Conservation (phyloP, 306 rosid species). For the Urtica urens region DNA sequence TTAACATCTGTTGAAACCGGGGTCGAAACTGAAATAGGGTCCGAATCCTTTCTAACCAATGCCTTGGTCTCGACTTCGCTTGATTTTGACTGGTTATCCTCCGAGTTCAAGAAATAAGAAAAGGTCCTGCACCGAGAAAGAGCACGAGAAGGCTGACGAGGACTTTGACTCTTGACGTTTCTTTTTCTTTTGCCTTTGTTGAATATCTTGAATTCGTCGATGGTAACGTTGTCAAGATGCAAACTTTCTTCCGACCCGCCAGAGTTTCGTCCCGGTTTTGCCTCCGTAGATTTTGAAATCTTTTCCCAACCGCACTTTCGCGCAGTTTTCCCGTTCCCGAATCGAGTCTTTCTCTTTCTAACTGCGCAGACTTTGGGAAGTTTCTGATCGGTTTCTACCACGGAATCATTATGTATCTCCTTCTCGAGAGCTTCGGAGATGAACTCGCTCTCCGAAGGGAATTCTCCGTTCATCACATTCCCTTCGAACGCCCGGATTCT, state of each 20-base stretch:
- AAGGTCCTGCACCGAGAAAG: constrained; percentile 36
- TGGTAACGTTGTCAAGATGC: constrained; percentile 5
- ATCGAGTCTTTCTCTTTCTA: constrained; percentile 21
- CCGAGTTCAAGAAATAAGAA: constrained; percentile 18
- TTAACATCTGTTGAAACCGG: constrained; percentile 21
- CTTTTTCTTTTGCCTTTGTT: constrained; percentile 14
- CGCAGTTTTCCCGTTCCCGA: constrained; percentile 23
- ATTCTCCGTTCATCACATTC: constrained; percentile 26
- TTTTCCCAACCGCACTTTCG: constrained; percentile 12
- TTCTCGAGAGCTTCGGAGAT: constrained; percentile 14
- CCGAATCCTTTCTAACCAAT: constrained; percentile 20
- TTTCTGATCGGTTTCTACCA: constrained; percentile 10
- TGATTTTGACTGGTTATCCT: constrained; percentile 18
- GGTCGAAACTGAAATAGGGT: constrained; percentile 23
- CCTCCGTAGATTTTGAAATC: constrained; percentile 21
- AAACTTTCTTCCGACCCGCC: constrained; percentile 12
- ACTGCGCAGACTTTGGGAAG: constrained; percentile 18
- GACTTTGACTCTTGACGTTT: constrained; percentile 12
- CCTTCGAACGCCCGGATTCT: constrained; percentile 77
- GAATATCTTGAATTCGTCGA: constrained; percentile 7
- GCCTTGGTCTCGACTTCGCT: constrained; percentile 21
- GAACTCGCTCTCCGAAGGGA: constrained; percentile 20
- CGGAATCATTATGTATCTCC: constrained; percentile 14
- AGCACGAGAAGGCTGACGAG: constrained; percentile 27
- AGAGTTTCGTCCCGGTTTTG: constrained; percentile 9